Percentiles rank a stretch among this genome's conserved stretches.
Evolutionary conservation across 2,329 filamentous ascomycete genomes (phyloP).

Genomic region (Fusarium sp.): DNA sequence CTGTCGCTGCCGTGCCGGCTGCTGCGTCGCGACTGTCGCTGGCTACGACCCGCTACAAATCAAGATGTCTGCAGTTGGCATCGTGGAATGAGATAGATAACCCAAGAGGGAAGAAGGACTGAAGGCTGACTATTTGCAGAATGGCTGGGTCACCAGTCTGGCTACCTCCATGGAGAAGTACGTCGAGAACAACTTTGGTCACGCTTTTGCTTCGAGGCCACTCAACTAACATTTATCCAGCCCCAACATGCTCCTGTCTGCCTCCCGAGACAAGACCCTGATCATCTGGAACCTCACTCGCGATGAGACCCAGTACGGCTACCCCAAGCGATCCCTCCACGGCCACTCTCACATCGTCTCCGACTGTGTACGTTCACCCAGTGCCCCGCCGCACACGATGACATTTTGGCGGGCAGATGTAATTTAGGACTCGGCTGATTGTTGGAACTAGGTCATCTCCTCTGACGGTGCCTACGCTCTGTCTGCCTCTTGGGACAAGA

Average conservation of each 20-base stretch:
- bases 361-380: slow-evolving; percentile 85
- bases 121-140: slow-evolving; percentile 57
- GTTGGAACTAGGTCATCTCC: slow-evolving; percentile 83
- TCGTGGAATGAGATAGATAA: slow-evolving; percentile 12
- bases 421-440: slow-evolving; percentile 38
- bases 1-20: slow-evolving; percentile 26
- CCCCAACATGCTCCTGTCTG: slow-evolving; percentile 99
- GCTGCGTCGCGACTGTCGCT: slow-evolving; percentile 29
- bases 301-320: slow-evolving; percentile 97
- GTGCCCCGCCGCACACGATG: slow-evolving; percentile 19
- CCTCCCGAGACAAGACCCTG: slow-evolving; percentile 95
- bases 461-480: slow-evolving; percentile 99
- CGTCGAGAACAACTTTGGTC: slow-evolving; percentile 46
- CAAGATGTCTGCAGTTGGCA: slow-evolving; percentile 16
- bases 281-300: slow-evolving; percentile 99
- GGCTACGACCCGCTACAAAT: slow-evolving; percentile 24
- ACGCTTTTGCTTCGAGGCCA: slow-evolving; percentile 3
- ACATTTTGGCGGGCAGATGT: slow-evolving; percentile 12
- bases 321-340: slow-evolving; percentile 98
- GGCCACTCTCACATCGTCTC: slow-evolving; percentile 99
- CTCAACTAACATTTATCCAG: slow-evolving; percentile 51
- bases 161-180: slow-evolving; percentile 99
- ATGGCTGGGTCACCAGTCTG: slow-evolving; percentile 98
- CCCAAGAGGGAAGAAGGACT: slow-evolving; percentile 16
- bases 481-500: slow-evolving; percentile 99